Evolutionary conservation across 345 rosid genomes (phyloP), one percentile per base, ranked within the genome.

Genomic region (Carallia pectinifolia): DNA sequence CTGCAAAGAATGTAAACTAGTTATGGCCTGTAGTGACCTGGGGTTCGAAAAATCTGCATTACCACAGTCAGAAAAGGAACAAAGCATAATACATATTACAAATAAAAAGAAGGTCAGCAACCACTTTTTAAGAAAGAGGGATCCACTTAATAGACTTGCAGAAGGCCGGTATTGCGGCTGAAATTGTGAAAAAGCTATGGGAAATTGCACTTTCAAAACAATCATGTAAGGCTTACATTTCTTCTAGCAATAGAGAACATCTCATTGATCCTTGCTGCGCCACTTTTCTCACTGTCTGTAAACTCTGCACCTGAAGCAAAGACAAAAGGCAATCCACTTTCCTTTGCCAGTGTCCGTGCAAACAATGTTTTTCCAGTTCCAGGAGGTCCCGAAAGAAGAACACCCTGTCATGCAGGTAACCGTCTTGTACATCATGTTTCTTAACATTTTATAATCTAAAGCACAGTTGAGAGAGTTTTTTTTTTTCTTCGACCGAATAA

Each of bases 341-440:
- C 91, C 80, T 94, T 94, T 39, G 98, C 82, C 69, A 94, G 95
- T 59, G 98, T 87, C 75, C 98, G 83, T 0, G 98, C 98, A 86
- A 94, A 94, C 72, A 91, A 95, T 55, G 98, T 94, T 81, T 94
- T 94, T 58, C 98, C 98, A 9, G 98, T 94, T 76, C 98, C 98
- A 71, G 98, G 98, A 71, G 96, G 98, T 73, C 98, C 98, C 58
- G 95, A 88, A 33, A 94, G 90, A 84, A 94, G 98, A 80, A 94
- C 90, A 62, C 97, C 96, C 98, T 94, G 84, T 68, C 75, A 81
- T 72, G 53, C 59, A 73, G 44, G 78, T 31, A 76, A 53, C n/a
- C 66, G 53, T 64, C 18, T 71, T 29, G 58, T 56, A 58, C 13
- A 54, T 58, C 36, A 47, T 29, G 52, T 30, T 70, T 53, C 29